A percentile compares a stretch with the other conserved stretches of the same genome.
These are phyloP conservation scores for Leccinum variicolor DNA, from an alignment of 768 basidiomycete genomes.

Conservation along the genomic window DNA sequence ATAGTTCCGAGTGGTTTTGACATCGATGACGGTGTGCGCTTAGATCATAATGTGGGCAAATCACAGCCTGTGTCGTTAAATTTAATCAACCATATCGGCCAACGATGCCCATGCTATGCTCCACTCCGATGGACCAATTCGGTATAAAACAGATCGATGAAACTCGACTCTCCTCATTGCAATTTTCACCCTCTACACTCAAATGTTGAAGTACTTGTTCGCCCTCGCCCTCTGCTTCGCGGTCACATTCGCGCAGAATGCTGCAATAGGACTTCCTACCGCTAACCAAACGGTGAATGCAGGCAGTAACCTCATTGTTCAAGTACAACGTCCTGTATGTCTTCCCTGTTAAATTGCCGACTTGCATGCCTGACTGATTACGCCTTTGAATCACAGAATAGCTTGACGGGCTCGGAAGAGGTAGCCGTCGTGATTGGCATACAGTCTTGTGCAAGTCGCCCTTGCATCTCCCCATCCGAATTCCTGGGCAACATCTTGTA, in stretches of 20 bases:
- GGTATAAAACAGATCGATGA: background rate
- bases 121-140: background rate
- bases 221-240: slow-evolving; percentile 4
- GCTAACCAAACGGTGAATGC: slow-evolving; percentile 27
- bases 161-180: background rate
- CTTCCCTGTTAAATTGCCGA: background rate
- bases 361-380: background rate
- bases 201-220: slow-evolving; percentile 18
- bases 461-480: slow-evolving; percentile 25
- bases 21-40: no score
- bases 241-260: slow-evolving; percentile 37
- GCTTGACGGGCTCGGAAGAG: slow-evolving; percentile 37
- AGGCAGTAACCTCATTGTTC: slow-evolving; percentile 40
- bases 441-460: slow-evolving; percentile 33
- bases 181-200: background rate
- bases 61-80: no score
- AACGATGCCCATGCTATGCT: no score
- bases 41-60: no score
- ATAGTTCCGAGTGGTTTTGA: no score
- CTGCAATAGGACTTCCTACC: slow-evolving; percentile 38
- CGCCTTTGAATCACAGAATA: slow-evolving; percentile 23
- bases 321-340: slow-evolving; percentile 48
- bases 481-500: slow-evolving; percentile 44
- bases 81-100: no score
- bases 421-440: slow-evolving; percentile 46